Percentiles rank a stretch among this genome's conserved stretches.
phyloP scores from a whole-genome alignment of 129 eudicot species.

The Lactuca saligna region DNA sequence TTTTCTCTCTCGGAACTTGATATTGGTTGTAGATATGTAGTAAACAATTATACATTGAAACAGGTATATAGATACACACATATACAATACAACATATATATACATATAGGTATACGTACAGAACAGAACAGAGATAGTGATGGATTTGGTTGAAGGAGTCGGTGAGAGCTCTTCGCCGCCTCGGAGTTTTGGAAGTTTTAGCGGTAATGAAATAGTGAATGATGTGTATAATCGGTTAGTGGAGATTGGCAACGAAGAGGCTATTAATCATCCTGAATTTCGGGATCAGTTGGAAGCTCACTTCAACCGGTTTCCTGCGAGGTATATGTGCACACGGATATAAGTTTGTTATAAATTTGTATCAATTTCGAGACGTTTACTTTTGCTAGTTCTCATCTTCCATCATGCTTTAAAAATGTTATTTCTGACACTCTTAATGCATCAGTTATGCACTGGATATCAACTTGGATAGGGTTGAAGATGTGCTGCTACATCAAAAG shows the following conservation, averaged over 20 bases:
- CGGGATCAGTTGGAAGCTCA: conserved; percentile 61
- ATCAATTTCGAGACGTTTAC: background rate
- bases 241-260: conserved; percentile 54
- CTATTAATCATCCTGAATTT: conserved; percentile 48
- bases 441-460: conserved; percentile 85
- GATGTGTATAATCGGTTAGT: conserved; percentile 68
- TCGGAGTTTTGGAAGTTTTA: conserved; percentile 46
- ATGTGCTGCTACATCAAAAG: conserved; percentile 79
- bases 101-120: background rate
- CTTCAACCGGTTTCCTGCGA: conserved; percentile 64
- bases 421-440: background rate
- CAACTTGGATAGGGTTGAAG: conserved; percentile 83
- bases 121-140: conserved; percentile 23
- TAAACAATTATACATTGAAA: conserved; percentile 4
- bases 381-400: conserved; percentile 36
- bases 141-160: conserved; percentile 70
- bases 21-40: conserved; percentile 8
- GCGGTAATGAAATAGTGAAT: conserved; percentile 42
- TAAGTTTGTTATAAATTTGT: background rate
- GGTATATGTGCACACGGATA: conserved; percentile 27
- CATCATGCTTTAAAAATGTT: conserved; percentile 49
- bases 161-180: conserved; percentile 84
- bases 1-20: conserved; percentile 4
- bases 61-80: background rate
- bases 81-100: background rate